These are phyloP conservation scores for Penstemon davidsonii DNA, from an alignment of 257 asterid species.

Conservation along the genomic window DNA sequence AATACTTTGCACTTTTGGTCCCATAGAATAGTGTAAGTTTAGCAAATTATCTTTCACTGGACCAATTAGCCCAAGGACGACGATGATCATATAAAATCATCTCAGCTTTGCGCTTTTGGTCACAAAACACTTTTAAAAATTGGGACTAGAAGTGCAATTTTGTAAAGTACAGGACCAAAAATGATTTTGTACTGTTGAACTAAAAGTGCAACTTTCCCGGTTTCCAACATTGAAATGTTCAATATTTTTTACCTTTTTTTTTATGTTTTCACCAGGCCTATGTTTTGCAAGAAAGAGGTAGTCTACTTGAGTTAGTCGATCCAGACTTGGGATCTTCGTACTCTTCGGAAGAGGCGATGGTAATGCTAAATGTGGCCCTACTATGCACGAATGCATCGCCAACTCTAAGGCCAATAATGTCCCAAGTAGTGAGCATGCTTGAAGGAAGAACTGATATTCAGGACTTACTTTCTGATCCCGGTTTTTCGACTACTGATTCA, in stretches of 20 bases:
- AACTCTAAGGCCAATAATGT: constrained; percentile 79
- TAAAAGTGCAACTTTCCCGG: not conserved
- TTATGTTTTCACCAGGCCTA: constrained; percentile 56
- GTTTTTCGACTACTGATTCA: constrained; percentile 54
- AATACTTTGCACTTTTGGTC: too few species aligned
- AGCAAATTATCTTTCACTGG: too few species aligned
- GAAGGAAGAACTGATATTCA: constrained; percentile 81
- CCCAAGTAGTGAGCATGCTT: constrained; percentile 92
- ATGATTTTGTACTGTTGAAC: too few species aligned
- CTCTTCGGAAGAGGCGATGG: constrained; percentile 65
- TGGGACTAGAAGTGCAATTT: too few species aligned
- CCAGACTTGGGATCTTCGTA: constrained; percentile 66
- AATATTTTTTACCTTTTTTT: not conserved
- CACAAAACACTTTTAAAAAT: too few species aligned
- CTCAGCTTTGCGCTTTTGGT: too few species aligned
- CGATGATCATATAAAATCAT: too few species aligned
- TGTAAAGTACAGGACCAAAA: too few species aligned
- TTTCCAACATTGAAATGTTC: too few species aligned
- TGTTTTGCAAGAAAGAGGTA: constrained; percentile 78
- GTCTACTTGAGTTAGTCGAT: constrained; percentile 72
- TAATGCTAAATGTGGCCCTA: constrained; percentile 71
- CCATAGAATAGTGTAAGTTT: too few species aligned
- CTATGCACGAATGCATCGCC: constrained; percentile 84
- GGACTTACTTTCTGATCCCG: constrained; percentile 77
- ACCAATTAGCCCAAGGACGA: too few species aligned